Base-by-base conservation (phyloP, 192 early-diverging fungal genomes). In the Linnemannia exigua region DNA sequence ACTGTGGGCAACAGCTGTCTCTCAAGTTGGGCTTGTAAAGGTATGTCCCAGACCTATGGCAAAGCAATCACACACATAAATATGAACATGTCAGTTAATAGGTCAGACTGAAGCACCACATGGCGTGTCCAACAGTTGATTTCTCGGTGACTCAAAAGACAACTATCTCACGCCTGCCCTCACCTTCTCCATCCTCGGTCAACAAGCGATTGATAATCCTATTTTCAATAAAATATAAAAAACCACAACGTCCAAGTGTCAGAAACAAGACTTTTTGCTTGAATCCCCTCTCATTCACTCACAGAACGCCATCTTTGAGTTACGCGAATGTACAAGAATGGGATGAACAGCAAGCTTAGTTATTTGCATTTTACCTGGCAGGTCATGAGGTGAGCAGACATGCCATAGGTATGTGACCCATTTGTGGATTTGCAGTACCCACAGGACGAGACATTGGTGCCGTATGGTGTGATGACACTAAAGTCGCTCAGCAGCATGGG, bases 121-220 rank as follows among this genome's bases (percentile, higher is more conserved):
- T 44, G 41, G 12, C 28, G 15, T 31, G 28, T 31, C 0, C 28
- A 63, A 2, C n/a, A 11, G 9, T 33, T 63, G 12, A 31, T 63
- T 8, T 33, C 28, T 3, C 28, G 28, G 25, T 2, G 5, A 3
- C 28, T 63, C 58, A 15, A 63, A 63, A 25, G 22, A 2, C 41
- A 6, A 44, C 41, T 44, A 3, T 44, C 41, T 9, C 9, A 66
- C 20, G 17, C n/a, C 7, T 25, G 41, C 2, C 41, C 41, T 66
- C 87, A 91, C 90, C 95, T 91, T 78, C 95, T 89, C 95, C 95
- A 96, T 48, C 95, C 95, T 61, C 90, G 78, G 81, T 97, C 93
- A 69, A 96, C 92, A 19, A 96, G 87, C 4, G 58, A 70, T 88
- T 96, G 92, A 78, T 93, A 94, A 71, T 92, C 89, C 88, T 93